A percentile compares a stretch with the other conserved stretches of the same genome.
Evolutionary conservation across 2,329 filamentous ascomycete genomes (phyloP).

Genomic region (Esteya vermicola): DNA sequence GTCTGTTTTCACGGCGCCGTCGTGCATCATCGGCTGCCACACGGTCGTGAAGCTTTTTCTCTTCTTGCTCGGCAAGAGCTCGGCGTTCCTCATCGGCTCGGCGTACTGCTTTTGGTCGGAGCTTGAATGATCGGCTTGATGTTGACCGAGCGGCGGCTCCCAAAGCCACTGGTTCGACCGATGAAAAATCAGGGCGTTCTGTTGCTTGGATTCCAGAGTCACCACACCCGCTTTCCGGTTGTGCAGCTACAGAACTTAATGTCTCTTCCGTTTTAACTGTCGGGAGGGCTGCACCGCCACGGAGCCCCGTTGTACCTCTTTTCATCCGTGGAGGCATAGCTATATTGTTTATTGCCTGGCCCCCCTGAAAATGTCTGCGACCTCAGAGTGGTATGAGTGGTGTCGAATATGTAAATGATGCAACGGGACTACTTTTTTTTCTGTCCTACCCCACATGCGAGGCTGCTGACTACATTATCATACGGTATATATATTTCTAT

Average conservation of each 20-base stretch:
- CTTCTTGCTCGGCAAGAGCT: slow-evolving; percentile 21
- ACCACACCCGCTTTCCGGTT: no score
- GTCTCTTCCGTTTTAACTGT: neutral
- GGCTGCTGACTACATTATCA: neutral
- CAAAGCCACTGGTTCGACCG: no score
- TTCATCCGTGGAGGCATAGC: slow-evolving; percentile 1
- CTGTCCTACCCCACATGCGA: neutral
- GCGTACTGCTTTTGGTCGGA: slow-evolving; percentile 20
- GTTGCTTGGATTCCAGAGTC: no score
- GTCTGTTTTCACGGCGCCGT: slow-evolving; percentile 13
- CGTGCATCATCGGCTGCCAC: slow-evolving; percentile 18
- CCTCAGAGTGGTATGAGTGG: no score
- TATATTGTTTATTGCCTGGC: no score
- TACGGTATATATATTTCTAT: neutral
- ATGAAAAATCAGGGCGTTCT: no score
- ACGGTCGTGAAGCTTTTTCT: slow-evolving; percentile 15
- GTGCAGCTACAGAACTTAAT: no score
- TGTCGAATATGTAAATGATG: no score
- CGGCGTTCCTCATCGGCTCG: slow-evolving; percentile 20
- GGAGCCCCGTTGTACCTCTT: neutral
- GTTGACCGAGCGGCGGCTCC: neutral
- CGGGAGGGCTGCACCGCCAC: neutral
- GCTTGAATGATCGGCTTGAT: slow-evolving; percentile 11
- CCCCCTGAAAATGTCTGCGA: no score
- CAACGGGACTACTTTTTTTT: neutral